Conservation (phyloP, 108 stramenopile genomes). For the Asterionellopsis glacialis region DNA sequence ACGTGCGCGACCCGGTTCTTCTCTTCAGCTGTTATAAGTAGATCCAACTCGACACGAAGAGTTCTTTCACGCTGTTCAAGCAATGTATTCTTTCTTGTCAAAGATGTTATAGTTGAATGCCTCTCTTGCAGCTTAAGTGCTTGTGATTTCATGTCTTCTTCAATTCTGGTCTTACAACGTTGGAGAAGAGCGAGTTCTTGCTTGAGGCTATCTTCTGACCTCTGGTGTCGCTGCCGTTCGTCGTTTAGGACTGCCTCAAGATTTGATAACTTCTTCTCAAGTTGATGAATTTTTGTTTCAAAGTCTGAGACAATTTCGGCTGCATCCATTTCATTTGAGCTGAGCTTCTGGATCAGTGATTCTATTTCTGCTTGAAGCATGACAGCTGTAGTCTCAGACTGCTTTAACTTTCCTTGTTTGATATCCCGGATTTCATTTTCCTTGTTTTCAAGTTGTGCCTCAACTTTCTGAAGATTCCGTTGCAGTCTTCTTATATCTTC, state of each 20-base stretch:
- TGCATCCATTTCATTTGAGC: constrained; percentile 4
- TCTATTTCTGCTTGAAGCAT: constrained; percentile 9
- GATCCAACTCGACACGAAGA: constrained; percentile 5
- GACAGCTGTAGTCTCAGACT: constrained; percentile 13
- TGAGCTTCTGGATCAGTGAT: neutral
- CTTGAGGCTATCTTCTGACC: neutral
- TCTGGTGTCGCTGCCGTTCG: neutral
- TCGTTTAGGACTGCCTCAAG: neutral
- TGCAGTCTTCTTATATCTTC: neutral
- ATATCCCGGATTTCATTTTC: constrained; percentile 32
- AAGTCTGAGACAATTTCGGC: constrained; percentile 2
- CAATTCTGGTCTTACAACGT: neutral
- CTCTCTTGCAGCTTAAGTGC: constrained; percentile 6
- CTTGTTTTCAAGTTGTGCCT: constrained; percentile 11
- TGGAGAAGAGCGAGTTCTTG: constrained; percentile 5
- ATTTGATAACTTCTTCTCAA: constrained; percentile 1
- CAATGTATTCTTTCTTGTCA: constrained; percentile 1
- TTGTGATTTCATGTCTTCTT: constrained; percentile 2
- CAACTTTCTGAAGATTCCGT: constrained; percentile 5
- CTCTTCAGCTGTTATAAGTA: constrained; percentile 8
- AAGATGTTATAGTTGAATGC: constrained; percentile 7
- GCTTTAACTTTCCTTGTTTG: constrained; percentile 18
- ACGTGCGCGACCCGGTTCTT: constrained; percentile 7
- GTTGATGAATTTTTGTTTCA: constrained; percentile 4
- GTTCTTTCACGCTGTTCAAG: constrained; percentile 9